These are phyloP conservation scores for Vairimorpha apis DNA, from an alignment of 371 early-diverging fungal genomes.

Conservation along the genomic window DNA sequence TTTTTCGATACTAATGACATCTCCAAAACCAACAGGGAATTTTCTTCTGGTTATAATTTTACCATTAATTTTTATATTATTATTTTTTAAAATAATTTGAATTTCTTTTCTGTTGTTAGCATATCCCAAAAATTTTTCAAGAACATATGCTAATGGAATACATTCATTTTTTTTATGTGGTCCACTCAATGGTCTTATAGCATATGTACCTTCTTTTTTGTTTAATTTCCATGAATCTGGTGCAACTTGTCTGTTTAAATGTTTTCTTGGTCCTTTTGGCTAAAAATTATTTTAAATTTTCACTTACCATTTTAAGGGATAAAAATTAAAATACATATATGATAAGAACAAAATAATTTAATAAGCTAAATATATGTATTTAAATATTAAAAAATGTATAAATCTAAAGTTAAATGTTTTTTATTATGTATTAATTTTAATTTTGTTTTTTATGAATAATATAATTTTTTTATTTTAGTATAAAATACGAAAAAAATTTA, in stretches of 20 bases:
- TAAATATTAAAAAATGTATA: too few relatives aligned
- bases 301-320: conserved; percentile 47
- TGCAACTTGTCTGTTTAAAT: conserved; percentile 97
- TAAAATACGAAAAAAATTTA: too few relatives aligned
- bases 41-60: conserved; percentile 93
- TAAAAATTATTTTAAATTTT: conserved; percentile 60
- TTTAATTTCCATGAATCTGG: conserved; percentile 99
- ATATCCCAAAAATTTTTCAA: conserved; percentile 95
- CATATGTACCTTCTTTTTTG: conserved; percentile 92
- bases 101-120: conserved; percentile 94
- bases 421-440: too few relatives aligned
- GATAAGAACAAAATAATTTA: neutral
- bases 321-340: conserved; percentile 28
- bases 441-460: too few relatives aligned
- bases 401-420: too few relatives aligned
- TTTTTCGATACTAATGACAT: conserved; percentile 94
- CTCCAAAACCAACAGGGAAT: conserved; percentile 98
- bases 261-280: conserved; percentile 97
- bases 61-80: conserved; percentile 94
- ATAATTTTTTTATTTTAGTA: too few relatives aligned
- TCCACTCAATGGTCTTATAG: conserved; percentile 91
- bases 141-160: conserved; percentile 90
- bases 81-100: conserved; percentile 85
- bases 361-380: too few relatives aligned
- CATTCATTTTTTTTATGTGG: conserved; percentile 98